Conservation (phyloP, 257 asterid species). For the Solanum lycopersicoides region DNA sequence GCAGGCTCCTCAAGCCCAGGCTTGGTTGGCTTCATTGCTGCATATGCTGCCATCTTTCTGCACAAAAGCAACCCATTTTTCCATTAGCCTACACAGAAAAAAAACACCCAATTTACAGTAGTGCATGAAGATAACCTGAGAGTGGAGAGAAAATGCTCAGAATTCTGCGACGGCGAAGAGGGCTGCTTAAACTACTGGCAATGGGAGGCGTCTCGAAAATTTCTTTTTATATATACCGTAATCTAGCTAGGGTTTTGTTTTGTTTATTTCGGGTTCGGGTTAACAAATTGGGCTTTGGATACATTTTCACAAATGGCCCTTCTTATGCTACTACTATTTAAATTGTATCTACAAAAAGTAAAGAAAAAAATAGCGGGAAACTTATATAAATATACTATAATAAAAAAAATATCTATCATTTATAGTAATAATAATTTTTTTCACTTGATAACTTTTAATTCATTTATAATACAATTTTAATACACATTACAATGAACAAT, state of each 20-base stretch:
- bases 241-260: neutral
- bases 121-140: neutral
- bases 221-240: neutral
- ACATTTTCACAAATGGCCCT: neutral
- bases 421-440: too few species aligned
- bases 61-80: neutral
- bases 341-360: neutral
- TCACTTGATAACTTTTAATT: too few species aligned
- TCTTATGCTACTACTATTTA: neutral
- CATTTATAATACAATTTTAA: too few species aligned
- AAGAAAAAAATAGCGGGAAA: too few species aligned
- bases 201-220: neutral
- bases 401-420: too few species aligned
- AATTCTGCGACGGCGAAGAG: neutral
- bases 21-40: slow-evolving; percentile 1
- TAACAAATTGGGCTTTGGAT: neutral
- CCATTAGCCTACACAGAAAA: neutral
- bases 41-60: neutral
- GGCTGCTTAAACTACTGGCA: neutral
- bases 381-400: too few species aligned
- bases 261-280: neutral
- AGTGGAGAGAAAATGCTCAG: neutral
- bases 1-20: neutral
- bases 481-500: too few species aligned
- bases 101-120: neutral